Evolutionary conservation across 805 yeast genomes (phyloP).

Genomic region (Nakazawaea peltata): DNA sequence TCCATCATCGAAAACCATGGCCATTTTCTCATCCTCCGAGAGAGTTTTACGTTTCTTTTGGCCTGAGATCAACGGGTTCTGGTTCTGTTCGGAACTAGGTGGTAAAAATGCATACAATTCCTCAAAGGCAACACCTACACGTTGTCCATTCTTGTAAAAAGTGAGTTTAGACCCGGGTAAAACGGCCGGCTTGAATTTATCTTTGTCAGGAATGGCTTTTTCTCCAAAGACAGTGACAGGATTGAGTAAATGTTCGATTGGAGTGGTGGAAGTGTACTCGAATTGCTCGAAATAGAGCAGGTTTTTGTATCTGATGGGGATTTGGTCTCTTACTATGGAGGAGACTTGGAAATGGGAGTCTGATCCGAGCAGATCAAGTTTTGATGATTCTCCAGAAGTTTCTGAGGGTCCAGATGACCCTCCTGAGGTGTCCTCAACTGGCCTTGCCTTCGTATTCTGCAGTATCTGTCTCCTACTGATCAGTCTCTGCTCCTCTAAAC

Average conservation of each 20-base stretch:
- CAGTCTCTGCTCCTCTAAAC: slow-evolving; percentile 31
- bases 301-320: slow-evolving; percentile 76
- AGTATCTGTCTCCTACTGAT: slow-evolving; percentile 30
- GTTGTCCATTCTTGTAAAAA: slow-evolving; percentile 72
- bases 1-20: slow-evolving; percentile 62
- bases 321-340: slow-evolving; percentile 70
- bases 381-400: too few relatives aligned
- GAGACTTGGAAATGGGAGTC: slow-evolving; percentile 10
- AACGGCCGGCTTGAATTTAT: slow-evolving; percentile 37
- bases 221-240: slow-evolving; percentile 70
- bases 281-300: slow-evolving; percentile 77
- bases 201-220: slow-evolving; percentile 46
- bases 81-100: slow-evolving; percentile 53
- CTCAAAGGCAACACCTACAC: slow-evolving; percentile 56
- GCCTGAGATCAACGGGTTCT: slow-evolving; percentile 21
- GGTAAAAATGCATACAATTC: slow-evolving; percentile 73
- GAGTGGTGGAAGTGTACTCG: slow-evolving; percentile 64
- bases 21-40: slow-evolving; percentile 11
- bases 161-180: slow-evolving; percentile 52
- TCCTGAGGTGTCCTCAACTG: slow-evolving; percentile 5
- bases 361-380: slow-evolving; percentile 13
- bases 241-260: slow-evolving; percentile 65
- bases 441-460: slow-evolving; percentile 13
- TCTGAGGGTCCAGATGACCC: too few relatives aligned
- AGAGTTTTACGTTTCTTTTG: slow-evolving; percentile 7